phyloP scores from a whole-genome alignment of 768 basidiomycete genomes.

The Porpolomopsis calyptriformis region DNA sequence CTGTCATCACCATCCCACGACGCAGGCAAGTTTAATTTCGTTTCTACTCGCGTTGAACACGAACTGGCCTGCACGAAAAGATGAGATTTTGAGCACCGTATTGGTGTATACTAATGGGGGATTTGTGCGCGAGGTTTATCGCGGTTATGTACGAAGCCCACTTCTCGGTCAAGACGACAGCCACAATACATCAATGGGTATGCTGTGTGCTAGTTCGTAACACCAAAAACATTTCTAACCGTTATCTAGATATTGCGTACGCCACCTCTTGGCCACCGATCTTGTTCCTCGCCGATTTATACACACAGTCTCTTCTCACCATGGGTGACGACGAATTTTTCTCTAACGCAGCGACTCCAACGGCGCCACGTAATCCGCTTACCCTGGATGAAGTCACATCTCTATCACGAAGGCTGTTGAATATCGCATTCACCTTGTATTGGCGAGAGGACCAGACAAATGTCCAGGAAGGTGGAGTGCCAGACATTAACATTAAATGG shows the following conservation, averaged over 20 bases:
- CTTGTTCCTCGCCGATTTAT: conserved; percentile 70
- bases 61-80: conserved; percentile 50
- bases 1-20: conserved; percentile 28
- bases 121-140: conserved; percentile 66
- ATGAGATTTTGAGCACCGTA: conserved; percentile 46
- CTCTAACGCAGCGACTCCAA: conserved; percentile 23
- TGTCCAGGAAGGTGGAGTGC: conserved; percentile 15
- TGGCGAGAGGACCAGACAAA: conserved; percentile 33
- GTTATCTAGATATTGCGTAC: conserved; percentile 32
- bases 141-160: conserved; percentile 50
- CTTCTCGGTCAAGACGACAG: conserved; percentile 50
- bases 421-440: conserved; percentile 70
- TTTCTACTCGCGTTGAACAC: conserved; percentile 49
- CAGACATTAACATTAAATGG: conserved; percentile 39
- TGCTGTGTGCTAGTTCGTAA: conserved; percentile 3
- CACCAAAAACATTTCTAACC: background rate
- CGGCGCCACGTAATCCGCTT: conserved; percentile 58
- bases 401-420: conserved; percentile 69
- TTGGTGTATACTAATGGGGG: conserved; percentile 42
- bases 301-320: conserved; percentile 74
- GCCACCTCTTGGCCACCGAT: conserved; percentile 53
- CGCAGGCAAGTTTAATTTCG: conserved; percentile 38
- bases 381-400: conserved; percentile 68
- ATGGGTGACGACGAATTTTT: conserved; percentile 99
- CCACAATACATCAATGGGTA: conserved; percentile 17